These are phyloP conservation scores for Martiniozyma abietophila DNA, from an alignment of 805 yeast genomes.

Conservation along the genomic window DNA sequence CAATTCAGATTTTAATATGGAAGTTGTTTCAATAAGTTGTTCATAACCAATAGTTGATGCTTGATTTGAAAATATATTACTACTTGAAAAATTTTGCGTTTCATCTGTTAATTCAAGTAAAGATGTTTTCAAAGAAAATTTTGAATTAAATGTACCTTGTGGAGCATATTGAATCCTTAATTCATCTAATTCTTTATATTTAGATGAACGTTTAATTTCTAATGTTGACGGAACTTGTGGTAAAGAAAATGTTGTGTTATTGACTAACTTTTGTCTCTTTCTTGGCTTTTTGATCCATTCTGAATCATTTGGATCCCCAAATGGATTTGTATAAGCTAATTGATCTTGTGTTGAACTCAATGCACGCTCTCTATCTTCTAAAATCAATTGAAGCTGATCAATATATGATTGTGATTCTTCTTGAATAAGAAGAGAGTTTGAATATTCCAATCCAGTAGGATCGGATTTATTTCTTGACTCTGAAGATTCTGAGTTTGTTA, in stretches of 20 bases:
- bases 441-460: slow-evolving; percentile 68
- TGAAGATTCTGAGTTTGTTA: slow-evolving; percentile 25
- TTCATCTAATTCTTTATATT: slow-evolving; percentile 9
- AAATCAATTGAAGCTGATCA: slow-evolving; percentile 39
- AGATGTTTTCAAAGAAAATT: slow-evolving; percentile 19
- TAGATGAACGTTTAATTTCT: not conserved
- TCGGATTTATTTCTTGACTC: slow-evolving; percentile 14
- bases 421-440: slow-evolving; percentile 63
- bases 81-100: slow-evolving; percentile 2
- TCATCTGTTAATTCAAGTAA: slow-evolving; percentile 18
- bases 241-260: not conserved
- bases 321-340: not conserved
- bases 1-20: slow-evolving; percentile 24
- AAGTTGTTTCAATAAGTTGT: slow-evolving; percentile 2
- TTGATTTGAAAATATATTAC: not conserved
- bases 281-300: slow-evolving; percentile 6
- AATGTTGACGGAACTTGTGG: too few species aligned
- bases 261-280: slow-evolving; percentile 5
- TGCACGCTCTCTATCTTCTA: slow-evolving; percentile 35
- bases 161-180: slow-evolving; percentile 24
- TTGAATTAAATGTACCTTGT: slow-evolving; percentile 26
- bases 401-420: slow-evolving; percentile 55
- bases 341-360: slow-evolving; percentile 24
- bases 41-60: slow-evolving; percentile 3
- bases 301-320: slow-evolving; percentile 1